Evolutionary conservation across 2,329 filamentous ascomycete species (phyloP).

Genomic region (Penicillium sp.): DNA sequence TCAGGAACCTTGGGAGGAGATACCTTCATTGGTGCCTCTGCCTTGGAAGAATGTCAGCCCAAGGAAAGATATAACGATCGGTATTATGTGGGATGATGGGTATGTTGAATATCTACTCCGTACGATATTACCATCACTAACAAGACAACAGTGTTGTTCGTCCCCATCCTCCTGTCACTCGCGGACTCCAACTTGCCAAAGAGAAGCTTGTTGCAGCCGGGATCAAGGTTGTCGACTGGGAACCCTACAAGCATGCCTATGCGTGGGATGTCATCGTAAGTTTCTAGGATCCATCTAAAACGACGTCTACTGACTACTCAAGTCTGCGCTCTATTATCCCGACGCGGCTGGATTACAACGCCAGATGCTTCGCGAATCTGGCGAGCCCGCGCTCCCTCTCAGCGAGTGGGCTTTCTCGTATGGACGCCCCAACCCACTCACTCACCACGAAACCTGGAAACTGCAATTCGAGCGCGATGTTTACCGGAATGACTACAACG

Average conservation of each 20-base stretch:
- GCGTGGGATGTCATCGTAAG: constrained; percentile 42
- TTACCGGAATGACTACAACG: constrained; percentile 39
- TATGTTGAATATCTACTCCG: constrained; percentile 10
- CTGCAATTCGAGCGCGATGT: constrained; percentile 32
- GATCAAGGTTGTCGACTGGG: constrained; percentile 45
- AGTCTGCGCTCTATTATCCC: constrained; percentile 54
- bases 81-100: constrained; percentile 68
- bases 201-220: constrained; percentile 47
- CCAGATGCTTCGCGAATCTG: constrained; percentile 36
- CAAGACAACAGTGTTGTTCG: constrained; percentile 52
- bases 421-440: constrained; percentile 25
- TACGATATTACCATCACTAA: not conserved
- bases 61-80: constrained; percentile 48
- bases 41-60: constrained; percentile 43
- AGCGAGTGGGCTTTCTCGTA: constrained; percentile 46
- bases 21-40: constrained; percentile 46
- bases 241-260: constrained; percentile 38
- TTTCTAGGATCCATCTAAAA: not conserved
- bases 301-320: constrained; percentile 23
- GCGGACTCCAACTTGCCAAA: constrained; percentile 23
- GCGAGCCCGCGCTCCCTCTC: constrained; percentile 52
- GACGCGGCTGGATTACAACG: constrained; percentile 44
- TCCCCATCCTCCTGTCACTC: constrained; percentile 61
- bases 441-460: constrained; percentile 33
- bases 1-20: constrained; percentile 48